These are phyloP conservation scores for Tubosaeta sp. DNA, from an alignment of 768 basidiomycete species.

Conservation along the genomic window DNA sequence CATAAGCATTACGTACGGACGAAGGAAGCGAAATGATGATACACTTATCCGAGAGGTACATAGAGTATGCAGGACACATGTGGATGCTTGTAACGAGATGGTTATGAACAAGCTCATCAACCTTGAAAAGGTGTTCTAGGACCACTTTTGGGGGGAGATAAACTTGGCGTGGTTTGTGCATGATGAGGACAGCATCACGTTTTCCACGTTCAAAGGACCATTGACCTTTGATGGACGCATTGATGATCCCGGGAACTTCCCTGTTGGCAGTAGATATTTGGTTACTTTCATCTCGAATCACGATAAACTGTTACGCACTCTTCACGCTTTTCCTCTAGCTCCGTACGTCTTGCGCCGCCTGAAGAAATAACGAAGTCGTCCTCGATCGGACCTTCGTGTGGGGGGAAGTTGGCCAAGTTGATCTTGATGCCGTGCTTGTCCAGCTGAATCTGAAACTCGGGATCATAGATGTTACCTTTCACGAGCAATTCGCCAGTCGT, in stretches of 20 bases:
- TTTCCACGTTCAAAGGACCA: slow-evolving; percentile 29
- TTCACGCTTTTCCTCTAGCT: slow-evolving; percentile 9
- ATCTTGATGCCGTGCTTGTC: slow-evolving; percentile 10
- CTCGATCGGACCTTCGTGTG: slow-evolving; percentile 16
- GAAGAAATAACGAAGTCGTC: slow-evolving; percentile 24
- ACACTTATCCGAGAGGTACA: slow-evolving; percentile 32
- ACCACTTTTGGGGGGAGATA: slow-evolving; percentile 19
- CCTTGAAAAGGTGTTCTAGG: slow-evolving; percentile 23
- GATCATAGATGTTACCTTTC: slow-evolving; percentile 37
- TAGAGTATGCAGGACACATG: slow-evolving; percentile 29
- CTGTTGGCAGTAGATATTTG: background rate
- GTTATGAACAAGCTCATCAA: slow-evolving; percentile 27
- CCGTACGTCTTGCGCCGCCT: slow-evolving; percentile 10
- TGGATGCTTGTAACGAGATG: slow-evolving; percentile 31
- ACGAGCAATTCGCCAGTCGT: slow-evolving; percentile 27
- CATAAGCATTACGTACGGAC: background rate
- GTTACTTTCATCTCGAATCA: background rate
- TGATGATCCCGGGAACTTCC: slow-evolving; percentile 12
- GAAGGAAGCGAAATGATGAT: background rate
- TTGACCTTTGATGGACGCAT: slow-evolving; percentile 27
- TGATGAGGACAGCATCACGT: slow-evolving; percentile 30
- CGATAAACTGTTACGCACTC: slow-evolving; percentile 10
- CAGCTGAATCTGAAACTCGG: slow-evolving; percentile 15
- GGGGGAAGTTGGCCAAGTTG: slow-evolving; percentile 15
- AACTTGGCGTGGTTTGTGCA: slow-evolving; percentile 26